Conservation (phyloP, 768 basidiomycete species). For the Russula lepida region DNA sequence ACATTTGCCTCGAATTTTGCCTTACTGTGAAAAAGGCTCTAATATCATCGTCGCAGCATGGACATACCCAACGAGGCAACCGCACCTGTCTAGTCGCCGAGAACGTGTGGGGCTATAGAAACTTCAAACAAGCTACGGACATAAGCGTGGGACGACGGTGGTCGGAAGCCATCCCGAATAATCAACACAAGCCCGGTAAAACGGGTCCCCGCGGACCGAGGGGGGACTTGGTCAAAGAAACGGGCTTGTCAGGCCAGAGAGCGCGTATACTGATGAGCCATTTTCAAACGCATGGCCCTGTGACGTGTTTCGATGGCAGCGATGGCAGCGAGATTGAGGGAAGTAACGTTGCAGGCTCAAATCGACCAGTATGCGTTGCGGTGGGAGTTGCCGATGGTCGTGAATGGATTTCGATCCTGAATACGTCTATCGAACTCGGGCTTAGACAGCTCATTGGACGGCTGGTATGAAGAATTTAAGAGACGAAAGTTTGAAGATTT, state of each 20-base stretch:
- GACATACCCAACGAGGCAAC: background rate
- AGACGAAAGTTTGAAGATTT: background rate
- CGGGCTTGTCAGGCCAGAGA: background rate
- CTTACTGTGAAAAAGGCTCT: background rate
- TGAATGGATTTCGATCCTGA: background rate
- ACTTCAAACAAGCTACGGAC: background rate
- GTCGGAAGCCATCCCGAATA: conserved; percentile 7
- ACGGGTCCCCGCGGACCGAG: conserved; percentile 8
- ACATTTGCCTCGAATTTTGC: background rate
- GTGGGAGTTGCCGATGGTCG: background rate
- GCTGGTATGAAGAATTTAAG: background rate
- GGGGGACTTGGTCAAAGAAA: background rate
- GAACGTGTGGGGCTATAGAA: background rate
- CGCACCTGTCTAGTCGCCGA: background rate
- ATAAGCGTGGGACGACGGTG: conserved; percentile 4
- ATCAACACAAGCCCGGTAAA: conserved; percentile 1
- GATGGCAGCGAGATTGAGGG: background rate
- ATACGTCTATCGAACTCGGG: background rate
- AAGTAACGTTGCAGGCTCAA: background rate
- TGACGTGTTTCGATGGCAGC: conserved; percentile 1
- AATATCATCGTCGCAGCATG: background rate
- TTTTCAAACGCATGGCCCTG: background rate
- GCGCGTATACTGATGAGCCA: background rate
- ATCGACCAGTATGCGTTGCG: background rate
- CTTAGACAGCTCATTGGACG: background rate